phyloP scores from a whole-genome alignment of 176 grass and related monocot species.

The Metroxylon sagu region DNA sequence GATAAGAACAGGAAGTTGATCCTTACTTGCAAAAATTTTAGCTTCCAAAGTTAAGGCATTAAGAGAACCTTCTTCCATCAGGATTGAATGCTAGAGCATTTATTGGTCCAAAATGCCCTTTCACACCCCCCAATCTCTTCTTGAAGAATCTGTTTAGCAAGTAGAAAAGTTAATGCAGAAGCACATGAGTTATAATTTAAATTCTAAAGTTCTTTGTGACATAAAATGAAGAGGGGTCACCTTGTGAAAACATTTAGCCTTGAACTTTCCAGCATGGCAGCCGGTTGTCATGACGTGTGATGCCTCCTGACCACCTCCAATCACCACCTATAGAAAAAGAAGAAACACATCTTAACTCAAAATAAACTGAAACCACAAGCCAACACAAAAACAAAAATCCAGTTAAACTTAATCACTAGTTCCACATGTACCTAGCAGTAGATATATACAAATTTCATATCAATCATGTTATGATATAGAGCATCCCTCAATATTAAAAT shows the following conservation, averaged over 20 bases:
- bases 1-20: too few species aligned
- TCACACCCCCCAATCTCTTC: constrained; percentile 96
- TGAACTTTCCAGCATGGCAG: constrained; percentile 75
- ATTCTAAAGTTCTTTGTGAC: neutral
- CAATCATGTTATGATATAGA: too few species aligned
- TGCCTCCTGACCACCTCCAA: constrained; percentile 77
- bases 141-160: constrained; percentile 55
- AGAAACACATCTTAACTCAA: too few species aligned
- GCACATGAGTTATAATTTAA: too few species aligned
- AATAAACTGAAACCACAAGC: too few species aligned
- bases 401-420: too few species aligned
- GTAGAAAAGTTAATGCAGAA: neutral
- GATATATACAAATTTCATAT: too few species aligned
- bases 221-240: constrained; percentile 4
- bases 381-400: too few species aligned
- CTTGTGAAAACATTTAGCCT: constrained; percentile 92
- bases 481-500: too few species aligned
- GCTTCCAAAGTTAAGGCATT: too few species aligned
- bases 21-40: too few species aligned
- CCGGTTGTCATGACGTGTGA: constrained; percentile 79
- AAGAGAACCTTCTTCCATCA: constrained; percentile 68
- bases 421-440: too few species aligned
- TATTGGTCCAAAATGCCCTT: constrained; percentile 91
- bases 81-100: constrained; percentile 86
- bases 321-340: constrained; percentile 53